Conservation (phyloP, 2,329 filamentous ascomycete genomes). For the Neonectria magnoliae region DNA sequence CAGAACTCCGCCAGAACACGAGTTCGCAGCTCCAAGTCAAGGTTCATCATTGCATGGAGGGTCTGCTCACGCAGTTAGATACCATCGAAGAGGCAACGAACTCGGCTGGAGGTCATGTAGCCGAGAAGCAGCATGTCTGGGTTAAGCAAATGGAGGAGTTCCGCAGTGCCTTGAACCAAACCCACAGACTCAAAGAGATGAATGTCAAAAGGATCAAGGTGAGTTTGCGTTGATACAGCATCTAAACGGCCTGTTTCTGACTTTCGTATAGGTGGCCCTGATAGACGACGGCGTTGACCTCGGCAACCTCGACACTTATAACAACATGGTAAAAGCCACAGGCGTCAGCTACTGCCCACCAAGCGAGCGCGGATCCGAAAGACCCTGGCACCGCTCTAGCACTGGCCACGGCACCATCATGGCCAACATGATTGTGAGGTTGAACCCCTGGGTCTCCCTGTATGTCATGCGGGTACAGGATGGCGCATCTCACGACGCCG, state of each 20-base stretch:
- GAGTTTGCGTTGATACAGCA: not conserved
- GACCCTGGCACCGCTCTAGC: not conserved
- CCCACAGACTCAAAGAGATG: not conserved
- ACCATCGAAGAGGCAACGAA: not conserved
- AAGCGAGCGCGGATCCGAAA: not conserved
- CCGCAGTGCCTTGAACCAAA: not conserved
- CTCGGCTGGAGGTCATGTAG: not conserved
- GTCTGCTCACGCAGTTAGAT: not conserved
- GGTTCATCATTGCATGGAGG: not conserved
- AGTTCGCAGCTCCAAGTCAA: not conserved
- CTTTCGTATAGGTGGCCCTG: conserved; percentile 42
- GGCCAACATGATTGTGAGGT: conserved; percentile 38
- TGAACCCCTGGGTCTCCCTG: conserved; percentile 38
- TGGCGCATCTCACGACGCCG: not conserved
- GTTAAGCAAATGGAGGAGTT: not conserved
- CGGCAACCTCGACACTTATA: conserved; percentile 37
- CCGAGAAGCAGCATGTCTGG: not conserved
- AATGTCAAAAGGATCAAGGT: not conserved
- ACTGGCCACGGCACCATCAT: conserved; percentile 43
- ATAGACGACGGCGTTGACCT: conserved; percentile 53
- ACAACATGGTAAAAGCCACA: conserved; percentile 39
- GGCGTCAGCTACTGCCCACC: conserved; percentile 46
- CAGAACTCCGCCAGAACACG: not conserved
- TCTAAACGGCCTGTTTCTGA: no score
- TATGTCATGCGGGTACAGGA: conserved; percentile 29